Conservation (phyloP, 163 green algal species). For the Prototheca wickerhamii region DNA sequence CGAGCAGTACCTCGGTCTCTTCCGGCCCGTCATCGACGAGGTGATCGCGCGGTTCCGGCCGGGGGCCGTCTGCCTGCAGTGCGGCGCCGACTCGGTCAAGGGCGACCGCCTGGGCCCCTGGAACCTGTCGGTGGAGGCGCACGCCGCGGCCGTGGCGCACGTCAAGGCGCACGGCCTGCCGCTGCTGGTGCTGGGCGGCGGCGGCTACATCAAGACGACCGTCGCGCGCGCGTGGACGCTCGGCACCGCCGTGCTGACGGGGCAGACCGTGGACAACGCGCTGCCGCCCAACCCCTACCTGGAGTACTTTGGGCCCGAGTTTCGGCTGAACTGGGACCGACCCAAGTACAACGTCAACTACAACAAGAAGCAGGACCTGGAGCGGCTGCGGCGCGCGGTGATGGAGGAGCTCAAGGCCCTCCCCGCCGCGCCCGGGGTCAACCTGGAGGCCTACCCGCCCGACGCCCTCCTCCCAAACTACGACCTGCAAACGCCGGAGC, state of each 20-base stretch:
- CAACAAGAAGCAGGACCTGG: constrained; percentile 37
- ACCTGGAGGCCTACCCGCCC: constrained; percentile 17
- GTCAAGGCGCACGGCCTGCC: constrained; percentile 86
- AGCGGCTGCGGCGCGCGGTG: constrained; percentile 43
- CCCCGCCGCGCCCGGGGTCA: not conserved
- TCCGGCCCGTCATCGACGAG: constrained; percentile 80
- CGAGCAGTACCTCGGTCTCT: constrained; percentile 70
- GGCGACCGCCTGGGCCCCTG: constrained; percentile 90
- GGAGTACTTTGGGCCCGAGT: constrained; percentile 82
- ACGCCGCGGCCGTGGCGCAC: constrained; percentile 83
- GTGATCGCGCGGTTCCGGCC: constrained; percentile 89
- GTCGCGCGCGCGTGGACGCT: constrained; percentile 94
- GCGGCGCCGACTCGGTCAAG: constrained; percentile 82
- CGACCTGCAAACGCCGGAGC: constrained; percentile 20
- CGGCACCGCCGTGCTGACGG: constrained; percentile 81
- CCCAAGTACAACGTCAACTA: constrained; percentile 29
- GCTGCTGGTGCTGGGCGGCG: constrained; percentile 90
- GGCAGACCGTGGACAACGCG: constrained; percentile 42
- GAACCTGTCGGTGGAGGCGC: constrained; percentile 82
- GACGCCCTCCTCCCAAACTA: constrained; percentile 33
- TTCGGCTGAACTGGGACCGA: constrained; percentile 51
- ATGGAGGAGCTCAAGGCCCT: constrained; percentile 13
- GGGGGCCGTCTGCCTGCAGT: constrained; percentile 73
- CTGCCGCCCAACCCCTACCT: constrained; percentile 86
- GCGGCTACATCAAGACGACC: constrained; percentile 96